These are phyloP conservation scores for Umbelopsis sp. DNA, from an alignment of 192 early-diverging fungal genomes.

Conservation along the genomic window DNA sequence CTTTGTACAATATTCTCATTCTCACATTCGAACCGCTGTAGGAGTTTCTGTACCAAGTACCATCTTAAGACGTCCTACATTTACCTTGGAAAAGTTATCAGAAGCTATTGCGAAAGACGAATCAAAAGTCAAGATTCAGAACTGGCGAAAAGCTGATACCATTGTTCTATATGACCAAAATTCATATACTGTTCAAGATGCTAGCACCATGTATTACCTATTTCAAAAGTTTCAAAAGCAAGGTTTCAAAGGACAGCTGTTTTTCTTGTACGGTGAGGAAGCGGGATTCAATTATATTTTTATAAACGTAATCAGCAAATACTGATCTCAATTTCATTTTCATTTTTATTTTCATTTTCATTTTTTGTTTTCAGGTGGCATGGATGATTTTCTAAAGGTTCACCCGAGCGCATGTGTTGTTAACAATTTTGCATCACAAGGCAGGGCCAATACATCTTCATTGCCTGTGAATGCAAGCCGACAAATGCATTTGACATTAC, in stretches of 20 bases:
- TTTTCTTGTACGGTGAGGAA: slow-evolving; percentile 47
- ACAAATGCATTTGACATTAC: not conserved
- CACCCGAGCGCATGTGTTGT: slow-evolving; percentile 36
- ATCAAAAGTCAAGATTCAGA: slow-evolving; percentile 46
- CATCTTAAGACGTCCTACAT: slow-evolving; percentile 66
- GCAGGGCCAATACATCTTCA: not conserved
- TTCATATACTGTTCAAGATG: slow-evolving; percentile 47
- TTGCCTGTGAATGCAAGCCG: not conserved
- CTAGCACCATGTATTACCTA: slow-evolving; percentile 46
- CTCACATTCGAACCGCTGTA: slow-evolving; percentile 59
- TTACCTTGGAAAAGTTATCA: slow-evolving; percentile 64
- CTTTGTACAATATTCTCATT: slow-evolving; percentile 52
- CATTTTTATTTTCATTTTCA: not conserved
- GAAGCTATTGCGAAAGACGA: slow-evolving; percentile 55
- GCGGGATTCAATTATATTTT: not conserved
- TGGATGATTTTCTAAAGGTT: slow-evolving; percentile 34
- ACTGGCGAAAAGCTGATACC: slow-evolving; percentile 57
- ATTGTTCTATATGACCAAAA: slow-evolving; percentile 73
- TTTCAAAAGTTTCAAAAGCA: slow-evolving; percentile 63
- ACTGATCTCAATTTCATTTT: not conserved
- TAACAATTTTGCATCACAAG: not conserved
- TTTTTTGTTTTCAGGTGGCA: slow-evolving; percentile 46
- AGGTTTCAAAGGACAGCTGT: slow-evolving; percentile 46
- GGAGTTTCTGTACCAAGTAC: slow-evolving; percentile 75
- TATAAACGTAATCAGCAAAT: not conserved